Evolutionary conservation across 805 yeast genomes (phyloP), one percentile per base, ranked within the genome.

Genomic region (Candida rishiriensis): DNA sequence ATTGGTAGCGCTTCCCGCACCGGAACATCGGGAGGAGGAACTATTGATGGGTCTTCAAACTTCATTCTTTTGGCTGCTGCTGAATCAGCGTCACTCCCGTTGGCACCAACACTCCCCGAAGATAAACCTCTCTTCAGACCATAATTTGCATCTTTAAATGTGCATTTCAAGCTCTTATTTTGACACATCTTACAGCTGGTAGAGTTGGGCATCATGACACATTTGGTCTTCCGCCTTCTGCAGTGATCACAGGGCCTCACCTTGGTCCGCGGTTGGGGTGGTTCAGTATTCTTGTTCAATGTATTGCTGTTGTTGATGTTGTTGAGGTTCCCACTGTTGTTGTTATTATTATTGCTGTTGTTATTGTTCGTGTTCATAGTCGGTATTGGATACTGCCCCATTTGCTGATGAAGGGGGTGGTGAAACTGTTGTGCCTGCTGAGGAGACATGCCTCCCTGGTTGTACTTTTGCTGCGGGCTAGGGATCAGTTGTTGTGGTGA

Each of bases 201-300:
- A 39, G 81, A 64, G 46, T 78, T 80, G 2, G 87, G 83, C 2
- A 76, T 70, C 53, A 81, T 70, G 21, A 86, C 83, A 69, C 97
- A 90, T 51, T 85, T 79, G 17, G 85, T 83, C 58, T 86, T 87
- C 39, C 90, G 72, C 46, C 89, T 69, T 35, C 95, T 72, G 63
- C 97, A 90, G 53, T 83, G 88, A 57, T 87, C 96, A 59, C 97
- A 89, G 1, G 95, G 91, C 31, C 79, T 66, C 17, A 76, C 65
- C 51, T 72, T 66, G 1, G 68, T 53, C 32, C 66, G 52, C 4
- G 70, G 76, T 45, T 74, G 75, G 5, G 71, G 64, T 2, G 59
- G 59, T 34, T 60, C 66, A 28, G 16, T 42, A 45, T 10, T 51
- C 51, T 30, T 26, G 29, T 28, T 34, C 40, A 15, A 21, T 42